Evolutionary conservation across 805 yeast genomes (phyloP).

Genomic region (Candida odintsovae): DNA sequence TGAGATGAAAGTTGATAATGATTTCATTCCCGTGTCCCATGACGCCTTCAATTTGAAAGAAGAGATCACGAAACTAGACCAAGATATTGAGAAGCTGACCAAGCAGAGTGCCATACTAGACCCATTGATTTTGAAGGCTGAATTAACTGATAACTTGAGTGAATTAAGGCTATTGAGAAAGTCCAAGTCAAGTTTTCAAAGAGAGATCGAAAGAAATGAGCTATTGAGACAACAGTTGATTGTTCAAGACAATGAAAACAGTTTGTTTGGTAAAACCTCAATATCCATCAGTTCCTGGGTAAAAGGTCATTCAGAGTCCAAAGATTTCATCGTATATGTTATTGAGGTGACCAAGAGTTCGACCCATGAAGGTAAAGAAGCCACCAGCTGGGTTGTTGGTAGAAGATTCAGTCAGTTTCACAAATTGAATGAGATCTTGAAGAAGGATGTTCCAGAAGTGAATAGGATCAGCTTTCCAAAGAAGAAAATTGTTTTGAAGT

Average conservation of each 20-base stretch:
- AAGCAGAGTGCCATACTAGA: slow-evolving; percentile 61
- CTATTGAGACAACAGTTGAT: slow-evolving; percentile 73
- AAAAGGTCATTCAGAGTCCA: slow-evolving; percentile 45
- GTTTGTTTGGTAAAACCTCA: slow-evolving; percentile 61
- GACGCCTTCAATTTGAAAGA: slow-evolving; percentile 62
- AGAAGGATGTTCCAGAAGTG: slow-evolving; percentile 44
- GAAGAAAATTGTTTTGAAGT: slow-evolving; percentile 61
- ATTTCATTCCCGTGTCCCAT: slow-evolving; percentile 56
- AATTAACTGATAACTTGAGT: slow-evolving; percentile 67
- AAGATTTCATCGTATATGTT: slow-evolving; percentile 63
- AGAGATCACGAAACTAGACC: slow-evolving; percentile 53
- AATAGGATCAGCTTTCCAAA: slow-evolving; percentile 49
- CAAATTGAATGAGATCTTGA: slow-evolving; percentile 61
- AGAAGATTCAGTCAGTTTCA: slow-evolving; percentile 82
- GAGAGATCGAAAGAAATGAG: slow-evolving; percentile 72
- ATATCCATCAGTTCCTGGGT: slow-evolving; percentile 46
- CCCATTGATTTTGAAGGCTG: slow-evolving; percentile 74
- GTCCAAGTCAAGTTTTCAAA: slow-evolving; percentile 58
- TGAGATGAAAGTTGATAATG: slow-evolving; percentile 26
- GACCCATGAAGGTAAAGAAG: slow-evolving; percentile 36
- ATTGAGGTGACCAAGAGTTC: slow-evolving; percentile 62
- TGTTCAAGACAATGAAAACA: slow-evolving; percentile 77
- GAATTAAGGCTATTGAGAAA: slow-evolving; percentile 64
- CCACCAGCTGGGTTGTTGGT: slow-evolving; percentile 88
- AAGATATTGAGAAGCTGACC: slow-evolving; percentile 51